Percentiles rank a stretch among this genome's conserved stretches.
phyloP scores from a whole-genome alignment of 164 flowering plant species.

The Aristolochia californica region DNA sequence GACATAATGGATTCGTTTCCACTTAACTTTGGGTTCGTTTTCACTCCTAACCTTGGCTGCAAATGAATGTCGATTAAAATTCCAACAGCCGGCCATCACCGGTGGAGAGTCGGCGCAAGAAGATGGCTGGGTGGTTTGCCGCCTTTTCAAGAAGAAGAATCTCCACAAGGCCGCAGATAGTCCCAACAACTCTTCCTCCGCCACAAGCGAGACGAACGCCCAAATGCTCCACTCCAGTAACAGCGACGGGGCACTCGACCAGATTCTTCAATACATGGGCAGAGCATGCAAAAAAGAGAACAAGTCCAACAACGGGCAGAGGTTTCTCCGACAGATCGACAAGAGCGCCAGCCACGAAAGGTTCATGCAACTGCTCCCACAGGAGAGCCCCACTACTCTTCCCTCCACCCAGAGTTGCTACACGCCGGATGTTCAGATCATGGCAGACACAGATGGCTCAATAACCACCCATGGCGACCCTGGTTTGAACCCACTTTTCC shows the following conservation, averaged over 20 bases:
- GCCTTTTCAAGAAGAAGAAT: constrained; percentile 73
- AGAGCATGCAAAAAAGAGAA: constrained; percentile 34
- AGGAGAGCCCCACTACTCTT: constrained; percentile 59
- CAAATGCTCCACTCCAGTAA: no score
- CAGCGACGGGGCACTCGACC: constrained; percentile 50
- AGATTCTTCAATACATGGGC: constrained; percentile 38
- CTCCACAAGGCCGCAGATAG: constrained; percentile 48
- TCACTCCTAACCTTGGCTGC: no score
- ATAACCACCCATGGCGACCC: no score
- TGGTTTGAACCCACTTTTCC: no score
- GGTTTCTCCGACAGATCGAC: no score
- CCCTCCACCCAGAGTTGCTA: no score
- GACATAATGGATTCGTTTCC: no score
- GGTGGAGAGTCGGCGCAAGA: constrained; percentile 40
- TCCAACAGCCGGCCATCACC: constrained; percentile 8
- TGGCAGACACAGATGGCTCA: no score
- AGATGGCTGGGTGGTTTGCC: constrained; percentile 94
- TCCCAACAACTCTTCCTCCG: constrained; percentile 21
- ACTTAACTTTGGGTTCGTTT: no score
- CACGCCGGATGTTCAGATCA: not conserved
- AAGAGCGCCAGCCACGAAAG: no score
- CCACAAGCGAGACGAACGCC: no score
- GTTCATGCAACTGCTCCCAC: constrained; percentile 44
- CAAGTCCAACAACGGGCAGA: constrained; percentile 12
- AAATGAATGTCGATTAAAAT: no score